Conservation (phyloP, 352 stramenopile genomes). For the Globisporangium uncinulatum region DNA sequence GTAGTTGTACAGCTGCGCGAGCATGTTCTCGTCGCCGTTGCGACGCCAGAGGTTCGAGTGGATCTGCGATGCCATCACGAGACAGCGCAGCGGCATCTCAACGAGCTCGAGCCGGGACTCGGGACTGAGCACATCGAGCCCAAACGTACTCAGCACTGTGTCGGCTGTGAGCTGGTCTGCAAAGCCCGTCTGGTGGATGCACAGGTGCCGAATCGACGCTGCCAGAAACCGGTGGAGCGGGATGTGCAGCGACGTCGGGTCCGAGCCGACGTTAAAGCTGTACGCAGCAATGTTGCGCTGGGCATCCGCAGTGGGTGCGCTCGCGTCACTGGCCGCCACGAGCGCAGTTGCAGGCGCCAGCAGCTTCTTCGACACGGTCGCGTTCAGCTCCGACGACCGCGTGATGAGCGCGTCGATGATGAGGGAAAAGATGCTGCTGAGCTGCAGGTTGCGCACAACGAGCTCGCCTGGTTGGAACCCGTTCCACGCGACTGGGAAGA, state of each 20-base stretch:
- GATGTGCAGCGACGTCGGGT: conserved; percentile 71
- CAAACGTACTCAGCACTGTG: conserved; percentile 47
- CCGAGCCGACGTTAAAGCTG: conserved; percentile 54
- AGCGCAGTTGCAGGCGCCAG: conserved; percentile 32
- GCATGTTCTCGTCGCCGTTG: conserved; percentile 88
- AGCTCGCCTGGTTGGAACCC: conserved; percentile 45
- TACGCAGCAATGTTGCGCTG: conserved; percentile 30
- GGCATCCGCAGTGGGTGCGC: conserved; percentile 3
- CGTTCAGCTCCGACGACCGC: conserved; percentile 44
- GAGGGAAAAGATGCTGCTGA: conserved; percentile 43
- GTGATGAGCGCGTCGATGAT: conserved; percentile 38
- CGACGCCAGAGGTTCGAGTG: conserved; percentile 83
- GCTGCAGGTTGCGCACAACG: conserved; percentile 15
- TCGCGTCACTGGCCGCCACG: conserved; percentile 13
- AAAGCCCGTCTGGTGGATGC: conserved; percentile 50
- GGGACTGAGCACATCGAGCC: conserved; percentile 38
- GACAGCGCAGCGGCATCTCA: conserved; percentile 71
- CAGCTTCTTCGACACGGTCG: conserved; percentile 45
- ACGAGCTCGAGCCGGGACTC: conserved; percentile 58
- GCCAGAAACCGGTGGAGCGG: conserved; percentile 79
- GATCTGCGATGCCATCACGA: conserved; percentile 86
- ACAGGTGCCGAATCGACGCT: conserved; percentile 63
- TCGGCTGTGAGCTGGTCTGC: conserved; percentile 36
- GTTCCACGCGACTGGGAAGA: conserved; percentile 78
- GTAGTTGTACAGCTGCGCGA: conserved; percentile 88